Evolutionary conservation across 352 stramenopile species (phyloP).

Genomic region (Blastocystis sp.): DNA sequence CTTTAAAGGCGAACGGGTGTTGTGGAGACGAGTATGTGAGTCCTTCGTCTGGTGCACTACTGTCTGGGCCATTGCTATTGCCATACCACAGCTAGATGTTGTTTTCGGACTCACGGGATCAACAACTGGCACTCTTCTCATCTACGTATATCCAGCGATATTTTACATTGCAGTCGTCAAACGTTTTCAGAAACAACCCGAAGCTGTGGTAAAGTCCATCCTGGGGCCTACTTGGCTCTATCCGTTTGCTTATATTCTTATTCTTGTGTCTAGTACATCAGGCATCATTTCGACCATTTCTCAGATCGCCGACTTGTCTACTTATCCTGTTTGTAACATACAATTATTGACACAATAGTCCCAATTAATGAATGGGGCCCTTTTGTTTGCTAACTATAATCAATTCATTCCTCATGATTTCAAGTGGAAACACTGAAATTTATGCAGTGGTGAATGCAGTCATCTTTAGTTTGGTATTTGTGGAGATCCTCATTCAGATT

Average conservation of each 20-base stretch:
- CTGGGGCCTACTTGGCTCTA: constrained; percentile 15
- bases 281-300: constrained; percentile 25
- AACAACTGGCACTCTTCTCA: constrained; percentile 40
- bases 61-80: constrained; percentile 21
- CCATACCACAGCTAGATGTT: constrained; percentile 39
- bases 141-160: constrained; percentile 57
- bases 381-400: no score
- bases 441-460: constrained; percentile 3
- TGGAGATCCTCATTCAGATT: constrained; percentile 30
- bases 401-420: background rate
- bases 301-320: background rate
- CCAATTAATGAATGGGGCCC: no score
- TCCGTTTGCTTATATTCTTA: background rate
- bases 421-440: background rate
- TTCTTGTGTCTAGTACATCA: background rate
- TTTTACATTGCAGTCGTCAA: constrained; percentile 53
- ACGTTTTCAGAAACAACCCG: background rate
- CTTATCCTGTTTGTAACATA: constrained; percentile 5
- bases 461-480: constrained; percentile 45
- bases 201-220: background rate
- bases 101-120: constrained; percentile 67
- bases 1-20: constrained; percentile 3
- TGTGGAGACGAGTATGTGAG: constrained; percentile 7
- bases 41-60: constrained; percentile 4
- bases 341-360: background rate